Conservation (phyloP, 75 land plant species). For the Pinus tabuliformis region DNA sequence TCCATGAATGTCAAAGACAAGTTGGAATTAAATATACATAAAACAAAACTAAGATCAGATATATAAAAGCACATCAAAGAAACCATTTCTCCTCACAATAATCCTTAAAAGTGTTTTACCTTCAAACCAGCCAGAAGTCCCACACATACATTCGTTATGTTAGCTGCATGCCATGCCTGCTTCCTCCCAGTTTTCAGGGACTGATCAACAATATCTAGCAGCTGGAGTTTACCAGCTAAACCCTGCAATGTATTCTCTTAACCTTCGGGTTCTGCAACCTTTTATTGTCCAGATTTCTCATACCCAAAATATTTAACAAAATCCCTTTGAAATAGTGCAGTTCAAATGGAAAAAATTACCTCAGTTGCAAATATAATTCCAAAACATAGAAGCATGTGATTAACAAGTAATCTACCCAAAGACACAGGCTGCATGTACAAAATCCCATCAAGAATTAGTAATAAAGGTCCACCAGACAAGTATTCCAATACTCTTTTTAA, state of each 20-base stretch:
- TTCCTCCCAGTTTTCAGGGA: conserved; percentile 79
- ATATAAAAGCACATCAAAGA: background rate
- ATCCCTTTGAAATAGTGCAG: background rate
- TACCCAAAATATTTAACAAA: background rate
- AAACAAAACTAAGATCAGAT: background rate
- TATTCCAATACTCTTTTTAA: background rate
- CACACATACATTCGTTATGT: conserved; percentile 83
- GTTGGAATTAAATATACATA: background rate
- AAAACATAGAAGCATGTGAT: conserved; percentile 93
- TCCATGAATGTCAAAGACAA: background rate
- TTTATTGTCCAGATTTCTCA: background rate
- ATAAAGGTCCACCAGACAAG: background rate
- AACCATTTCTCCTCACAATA: background rate
- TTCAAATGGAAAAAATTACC: conserved; percentile 34
- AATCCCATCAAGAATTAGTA: background rate
- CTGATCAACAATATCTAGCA: conserved; percentile 75
- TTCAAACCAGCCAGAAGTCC: conserved; percentile 85
- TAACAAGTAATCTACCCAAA: conserved; percentile 68
- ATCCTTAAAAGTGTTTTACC: conserved; percentile 33
- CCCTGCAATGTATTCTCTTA: conserved; percentile 40
- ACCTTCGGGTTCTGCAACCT: background rate
- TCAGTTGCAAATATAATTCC: conserved; percentile 84
- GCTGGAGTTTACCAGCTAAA: conserved; percentile 51
- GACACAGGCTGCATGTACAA: conserved; percentile 73
- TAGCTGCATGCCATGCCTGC: conserved; percentile 67